phyloP scores from a whole-genome alignment of 192 early-diverging fungal species.

The Dissophora ornata region DNA sequence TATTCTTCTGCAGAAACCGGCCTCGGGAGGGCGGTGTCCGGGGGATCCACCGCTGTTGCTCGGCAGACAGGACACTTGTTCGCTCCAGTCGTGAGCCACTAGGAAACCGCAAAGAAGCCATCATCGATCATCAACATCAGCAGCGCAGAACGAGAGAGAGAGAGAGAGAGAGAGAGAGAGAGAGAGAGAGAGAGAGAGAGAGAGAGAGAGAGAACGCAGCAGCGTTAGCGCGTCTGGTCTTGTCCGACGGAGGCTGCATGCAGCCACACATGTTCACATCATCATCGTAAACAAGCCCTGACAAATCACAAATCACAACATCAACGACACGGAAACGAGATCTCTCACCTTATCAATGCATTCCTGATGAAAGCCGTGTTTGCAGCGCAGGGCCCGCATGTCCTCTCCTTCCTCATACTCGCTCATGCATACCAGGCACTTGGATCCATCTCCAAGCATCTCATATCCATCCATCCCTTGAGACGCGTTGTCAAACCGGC shows the following conservation, averaged over 20 bases:
- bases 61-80: conserved; percentile 59
- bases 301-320: not conserved
- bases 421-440: conserved; percentile 63
- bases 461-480: conserved; percentile 28
- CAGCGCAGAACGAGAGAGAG: no score
- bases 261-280: not conserved
- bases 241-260: no score
- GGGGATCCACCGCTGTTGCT: conserved; percentile 54
- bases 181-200: no score
- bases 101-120: not conserved
- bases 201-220: no score
- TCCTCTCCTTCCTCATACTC: conserved; percentile 59
- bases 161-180: no score
- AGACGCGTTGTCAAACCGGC: conserved; percentile 24
- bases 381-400: conserved; percentile 60
- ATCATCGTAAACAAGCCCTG: not conserved
- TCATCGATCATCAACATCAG: no score
- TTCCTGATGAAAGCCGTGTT: conserved; percentile 64
- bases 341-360: conserved; percentile 60
- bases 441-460: conserved; percentile 42
- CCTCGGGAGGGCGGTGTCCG: not conserved
- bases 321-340: not conserved
- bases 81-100: conserved; percentile 58
- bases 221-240: no score
- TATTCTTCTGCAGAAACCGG: not conserved